A percentile compares a stretch with the other conserved stretches of the same genome.
Conservation (phyloP, 2,329 filamentous ascomycete species). For the Helicocarpus griseus region DNA sequence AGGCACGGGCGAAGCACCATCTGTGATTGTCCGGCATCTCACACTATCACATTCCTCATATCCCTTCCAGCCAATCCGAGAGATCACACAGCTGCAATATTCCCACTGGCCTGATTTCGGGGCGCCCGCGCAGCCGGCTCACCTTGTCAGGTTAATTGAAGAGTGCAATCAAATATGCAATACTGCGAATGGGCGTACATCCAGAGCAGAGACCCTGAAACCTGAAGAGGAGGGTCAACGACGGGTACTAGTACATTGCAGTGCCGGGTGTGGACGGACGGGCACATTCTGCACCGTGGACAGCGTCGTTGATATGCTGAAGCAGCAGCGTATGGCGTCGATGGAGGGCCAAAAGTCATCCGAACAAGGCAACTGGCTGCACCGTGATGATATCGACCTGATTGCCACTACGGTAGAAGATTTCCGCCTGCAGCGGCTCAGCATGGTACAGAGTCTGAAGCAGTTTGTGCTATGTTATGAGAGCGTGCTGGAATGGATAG, state of each 20-base stretch:
- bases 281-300: slow-evolving; percentile 96
- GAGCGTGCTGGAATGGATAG: slow-evolving; percentile 79
- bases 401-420: slow-evolving; percentile 83
- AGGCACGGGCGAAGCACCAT: slow-evolving; percentile 51
- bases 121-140: slow-evolving; percentile 75
- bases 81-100: slow-evolving; percentile 92
- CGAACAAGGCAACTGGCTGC: slow-evolving; percentile 48
- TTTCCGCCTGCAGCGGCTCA: slow-evolving; percentile 76
- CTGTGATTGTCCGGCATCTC: slow-evolving; percentile 79
- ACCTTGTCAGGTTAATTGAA: slow-evolving; percentile 82
- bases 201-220: slow-evolving; percentile 46
- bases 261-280: slow-evolving; percentile 88
- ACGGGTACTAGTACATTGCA: slow-evolving; percentile 88
- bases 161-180: slow-evolving; percentile 61
- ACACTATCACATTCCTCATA: slow-evolving; percentile 64
- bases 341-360: slow-evolving; percentile 2
- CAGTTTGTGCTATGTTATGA: slow-evolving; percentile 98
- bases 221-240: slow-evolving; percentile 47
- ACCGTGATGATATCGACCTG: slow-evolving; percentile 62
- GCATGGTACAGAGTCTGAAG: slow-evolving; percentile 90
- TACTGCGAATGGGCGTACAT: slow-evolving; percentile 21
- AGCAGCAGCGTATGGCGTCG: slow-evolving; percentile 51
- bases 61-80: slow-evolving; percentile 77
- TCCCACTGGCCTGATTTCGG: slow-evolving; percentile 97
- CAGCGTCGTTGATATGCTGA: slow-evolving; percentile 91